Evolutionary conservation across 257 asterid species (phyloP), one percentile per base, ranked within the genome.

Genomic region (Fraxinus cuspidata): DNA sequence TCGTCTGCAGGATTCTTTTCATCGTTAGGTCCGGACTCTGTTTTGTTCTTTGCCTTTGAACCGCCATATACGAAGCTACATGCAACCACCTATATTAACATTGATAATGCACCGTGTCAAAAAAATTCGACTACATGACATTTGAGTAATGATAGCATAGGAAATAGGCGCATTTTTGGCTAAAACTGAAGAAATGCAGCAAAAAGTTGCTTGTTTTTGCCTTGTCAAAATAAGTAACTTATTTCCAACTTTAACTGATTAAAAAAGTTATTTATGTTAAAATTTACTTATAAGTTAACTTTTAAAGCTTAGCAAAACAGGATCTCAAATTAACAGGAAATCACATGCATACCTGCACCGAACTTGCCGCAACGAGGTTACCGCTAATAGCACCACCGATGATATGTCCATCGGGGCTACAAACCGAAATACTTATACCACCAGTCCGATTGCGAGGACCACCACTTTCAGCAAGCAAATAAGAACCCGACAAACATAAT

Each of bases 1-100:
- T 27, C 35, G 5, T 25, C 35, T 9, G n/a, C 35, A 11, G 35
- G 69, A 11, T 11, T 75, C 10, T 81, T 85, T 10, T 85, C 89
- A 0, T 86, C 96, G 72, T 77, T 72, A 0, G 80, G 68, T 49
- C 73, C 90, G 2, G 85, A 79, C 53, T 88, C 96, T 0, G 74
- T 15, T 76, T 84, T 90, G 82, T 31, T 74, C 87, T 90, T 91
- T 19, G 88, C 87, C 80, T 95, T 91, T 31, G 91, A 58, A 42
- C 85, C 82, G 28, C 93, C 94, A 63, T 92, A 91, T 18, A 94
- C 92, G 70, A 94, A 94, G 79, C 98, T 94, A 88, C 98, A 88
- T 4, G 89, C 92, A 12, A 90, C 95, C 42, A 92, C 96, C 98
- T 94, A 86, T 74, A 77, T 40, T 27, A 56, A 63, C 69, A 27